Evolutionary conservation across 139 green algal species (phyloP).

Genomic region (Tetradesmus obliquus): DNA sequence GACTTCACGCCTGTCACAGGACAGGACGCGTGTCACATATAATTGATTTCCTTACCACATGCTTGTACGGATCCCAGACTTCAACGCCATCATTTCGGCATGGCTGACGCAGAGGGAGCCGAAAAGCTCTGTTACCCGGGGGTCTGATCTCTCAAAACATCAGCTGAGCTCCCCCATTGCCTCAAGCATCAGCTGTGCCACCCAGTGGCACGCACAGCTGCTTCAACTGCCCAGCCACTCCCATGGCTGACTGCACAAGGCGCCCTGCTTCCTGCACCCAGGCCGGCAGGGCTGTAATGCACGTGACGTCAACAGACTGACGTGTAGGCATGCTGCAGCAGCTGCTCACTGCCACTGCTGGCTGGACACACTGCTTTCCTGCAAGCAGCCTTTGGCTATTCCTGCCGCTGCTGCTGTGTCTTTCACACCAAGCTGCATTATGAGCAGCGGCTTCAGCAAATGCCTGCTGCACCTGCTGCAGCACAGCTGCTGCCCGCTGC

Average conservation of each 20-base stretch:
- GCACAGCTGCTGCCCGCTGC: neutral
- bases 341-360: neutral
- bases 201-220: neutral
- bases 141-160: too few species aligned
- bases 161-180: too few species aligned
- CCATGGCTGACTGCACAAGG: neutral
- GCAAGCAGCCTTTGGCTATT: neutral
- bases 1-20: too few species aligned
- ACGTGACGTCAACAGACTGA: neutral
- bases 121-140: too few species aligned
- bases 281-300: neutral
- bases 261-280: neutral
- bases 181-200: too few species aligned
- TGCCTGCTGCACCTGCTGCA: neutral
- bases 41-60: too few species aligned
- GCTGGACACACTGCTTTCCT: neutral
- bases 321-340: neutral
- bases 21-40: too few species aligned
- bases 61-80: too few species aligned
- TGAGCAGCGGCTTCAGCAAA: neutral
- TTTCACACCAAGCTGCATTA: neutral
- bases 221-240: neutral
- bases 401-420: neutral
- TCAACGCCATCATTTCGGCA: too few species aligned
- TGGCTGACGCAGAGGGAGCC: too few species aligned